phyloP scores from a whole-genome alignment of 2,329 filamentous ascomycete species.

The Simplicillium aogashimaense region DNA sequence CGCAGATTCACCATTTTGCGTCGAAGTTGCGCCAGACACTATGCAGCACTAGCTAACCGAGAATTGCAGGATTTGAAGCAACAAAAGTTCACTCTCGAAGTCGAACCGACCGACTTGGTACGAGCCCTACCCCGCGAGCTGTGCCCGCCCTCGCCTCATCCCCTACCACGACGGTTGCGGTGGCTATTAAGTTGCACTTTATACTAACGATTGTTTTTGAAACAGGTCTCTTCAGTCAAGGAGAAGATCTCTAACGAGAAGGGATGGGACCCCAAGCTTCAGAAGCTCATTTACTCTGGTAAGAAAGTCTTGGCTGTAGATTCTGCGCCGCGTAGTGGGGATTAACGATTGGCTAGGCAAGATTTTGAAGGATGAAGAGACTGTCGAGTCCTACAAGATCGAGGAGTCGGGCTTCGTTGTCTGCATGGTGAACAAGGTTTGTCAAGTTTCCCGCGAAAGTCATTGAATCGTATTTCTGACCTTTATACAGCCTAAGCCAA shows the following conservation, averaged over 20 bases:
- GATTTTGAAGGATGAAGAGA: constrained; percentile 96
- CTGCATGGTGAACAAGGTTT: constrained; percentile 94
- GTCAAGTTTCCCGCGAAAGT: not conserved
- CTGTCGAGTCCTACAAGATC: constrained; percentile 93
- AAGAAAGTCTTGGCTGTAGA: constrained; percentile 20
- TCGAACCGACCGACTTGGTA: constrained; percentile 88
- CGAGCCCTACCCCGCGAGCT: constrained; percentile 26
- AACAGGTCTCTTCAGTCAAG: constrained; percentile 80
- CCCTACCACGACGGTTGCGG: not conserved
- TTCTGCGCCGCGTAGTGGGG: too few species aligned
- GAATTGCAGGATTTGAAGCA: constrained; percentile 81
- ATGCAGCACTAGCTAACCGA: not conserved
- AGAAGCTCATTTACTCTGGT: constrained; percentile 99
- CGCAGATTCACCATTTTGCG: too few species aligned
- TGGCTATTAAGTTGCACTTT: constrained; percentile 1
- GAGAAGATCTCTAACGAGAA: constrained; percentile 86
- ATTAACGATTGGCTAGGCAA: constrained; percentile 55
- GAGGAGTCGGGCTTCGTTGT: constrained; percentile 99
- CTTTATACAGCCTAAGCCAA: constrained; percentile 39
- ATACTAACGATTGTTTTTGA: not conserved
- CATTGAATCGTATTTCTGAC: constrained; percentile 5
- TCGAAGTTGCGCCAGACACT: not conserved
- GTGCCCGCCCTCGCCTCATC: constrained; percentile 3
- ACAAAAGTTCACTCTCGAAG: constrained; percentile 94
- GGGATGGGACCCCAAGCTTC: constrained; percentile 80